Base-by-base conservation (phyloP, 2,329 filamentous ascomycete genomes). In the Diaporthe citri region DNA sequence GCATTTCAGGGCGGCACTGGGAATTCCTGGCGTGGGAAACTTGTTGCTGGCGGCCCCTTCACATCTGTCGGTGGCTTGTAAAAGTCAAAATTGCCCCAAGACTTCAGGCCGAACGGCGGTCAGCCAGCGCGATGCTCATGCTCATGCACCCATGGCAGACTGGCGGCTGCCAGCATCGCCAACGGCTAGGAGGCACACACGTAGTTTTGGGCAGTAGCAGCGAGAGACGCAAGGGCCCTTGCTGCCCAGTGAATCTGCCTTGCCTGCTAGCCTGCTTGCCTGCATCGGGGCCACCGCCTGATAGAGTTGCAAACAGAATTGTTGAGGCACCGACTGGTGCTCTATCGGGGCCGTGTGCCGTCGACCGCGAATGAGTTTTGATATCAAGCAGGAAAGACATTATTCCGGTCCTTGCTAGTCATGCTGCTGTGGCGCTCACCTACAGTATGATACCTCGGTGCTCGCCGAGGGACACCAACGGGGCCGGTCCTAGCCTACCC, bases 31-130 rank as follows among this genome's bases (percentile, higher is more conserved):
- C 31, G 12, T 55, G 31, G 22, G 43, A 39, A 67, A 51, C 36
- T 39, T 39, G 43, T 17, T 43, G 39, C 39, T 62, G 25, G 17
- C 15, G 4, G 41, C 43, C 8, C 13, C 12, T n/a, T 28, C 31
- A 25, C 13, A 52, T 52, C 22, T 51, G 46, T 41, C 15, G n/a
- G 64, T 20, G 10, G 64, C 46, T 41, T 36, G 22, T 39, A 22
- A 39, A 52, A 41, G 48, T 39, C 31, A 52, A 67, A 64, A 13
- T 10, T 25, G 9, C 34, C 1, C 28, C 62, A 12, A 43, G 46
- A 36, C 31, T 51, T 51, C 31, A 52, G 48, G 64, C 64, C 34
- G 64, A 52, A 67, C 64, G 46, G 62, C 46, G 64, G 64, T 67
- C 31, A 67, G 34, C 20, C 9, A 67, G 31, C 43, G 64, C 64